phyloP scores from a whole-genome alignment of 2,329 filamentous ascomycete genomes.

The Alternaria novae-zelandiae region DNA sequence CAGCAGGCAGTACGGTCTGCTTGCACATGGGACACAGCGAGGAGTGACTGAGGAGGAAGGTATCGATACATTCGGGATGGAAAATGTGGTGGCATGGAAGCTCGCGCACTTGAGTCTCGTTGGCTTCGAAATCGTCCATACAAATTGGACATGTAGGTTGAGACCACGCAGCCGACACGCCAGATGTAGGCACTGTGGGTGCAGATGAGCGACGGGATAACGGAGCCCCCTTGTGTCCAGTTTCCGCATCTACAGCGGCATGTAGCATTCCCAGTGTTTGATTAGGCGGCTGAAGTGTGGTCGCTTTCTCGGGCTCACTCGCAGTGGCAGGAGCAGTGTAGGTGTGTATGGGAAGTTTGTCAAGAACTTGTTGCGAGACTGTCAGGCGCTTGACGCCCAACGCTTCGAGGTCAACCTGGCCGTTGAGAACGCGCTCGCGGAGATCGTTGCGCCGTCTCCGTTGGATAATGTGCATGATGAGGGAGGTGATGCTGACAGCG shows the following conservation, averaged over 20 bases:
- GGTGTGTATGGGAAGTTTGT: conserved; percentile 77
- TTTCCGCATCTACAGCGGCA: conserved; percentile 20
- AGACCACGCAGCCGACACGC: conserved; percentile 54
- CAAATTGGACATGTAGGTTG: conserved; percentile 93
- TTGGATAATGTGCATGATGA: conserved; percentile 79
- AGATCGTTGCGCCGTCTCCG: conserved; percentile 71
- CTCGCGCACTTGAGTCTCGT: conserved; percentile 77
- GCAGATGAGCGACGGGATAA: conserved; percentile 29
- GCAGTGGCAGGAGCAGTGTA: conserved; percentile 58
- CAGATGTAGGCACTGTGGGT: conserved; percentile 10
- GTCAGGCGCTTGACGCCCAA: conserved; percentile 83
- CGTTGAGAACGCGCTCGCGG: conserved; percentile 72
- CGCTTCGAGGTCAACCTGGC: conserved; percentile 85
- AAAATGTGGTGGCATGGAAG: conserved; percentile 92
- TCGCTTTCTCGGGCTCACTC: conserved; percentile 26
- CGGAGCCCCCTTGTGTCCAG: conserved; percentile 20
- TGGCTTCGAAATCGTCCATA: conserved; percentile 76
- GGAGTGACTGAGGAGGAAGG: conserved; percentile 77
- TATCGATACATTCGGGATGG: conserved; percentile 89
- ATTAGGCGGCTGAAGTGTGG: conserved; percentile 10
- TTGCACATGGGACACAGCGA: conserved; percentile 94
- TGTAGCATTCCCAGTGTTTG: conserved; percentile 16
- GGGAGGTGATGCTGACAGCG: conserved; percentile 71
- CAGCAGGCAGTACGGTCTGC: conserved; percentile 75
- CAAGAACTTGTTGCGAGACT: conserved; percentile 74